Evolutionary conservation across 2,329 filamentous ascomycete species (phyloP), one percentile per base, ranked within the genome.

Genomic region (Bipolaris victoriae): DNA sequence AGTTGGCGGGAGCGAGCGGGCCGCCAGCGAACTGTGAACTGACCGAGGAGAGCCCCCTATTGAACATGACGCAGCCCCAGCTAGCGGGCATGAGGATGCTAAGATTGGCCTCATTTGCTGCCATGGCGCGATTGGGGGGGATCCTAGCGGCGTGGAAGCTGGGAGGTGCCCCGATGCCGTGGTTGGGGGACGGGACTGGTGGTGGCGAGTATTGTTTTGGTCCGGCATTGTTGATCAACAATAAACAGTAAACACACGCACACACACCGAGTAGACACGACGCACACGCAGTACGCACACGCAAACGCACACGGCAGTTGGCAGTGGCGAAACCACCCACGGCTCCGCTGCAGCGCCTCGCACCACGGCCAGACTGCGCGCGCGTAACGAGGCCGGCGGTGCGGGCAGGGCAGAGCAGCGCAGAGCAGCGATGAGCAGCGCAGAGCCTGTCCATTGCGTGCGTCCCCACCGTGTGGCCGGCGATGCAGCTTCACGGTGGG

Each of bases 51-150:
- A 52, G 45, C 55, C 66, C 63, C 65, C 62, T 58, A 58, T 64
- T 60, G 36, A 37, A 51, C 55, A 24, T 31, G 44, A 44, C 26
- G 49, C 46, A 33, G 53, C 29, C 29, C 29, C 41, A 48, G 22
- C 35, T 51, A 44, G 45, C 20, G 51, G 49, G 66, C 66, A 69
- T 69, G 57, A 66, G 52, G 60, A 49, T 40, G 53, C 45, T 64
- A 61, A 66, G 56, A 66, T 66, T 66, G 52, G 57, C 35, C 50
- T 62, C 57, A 66, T 64, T 66, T 64, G 61, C 60, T 49, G 41
- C 37, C 20, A 37, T 49, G 46, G 48, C 16, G 52, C 37, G 40
- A 31, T 57, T 61, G 52, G 63, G 54, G 49, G 61, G 55, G 52
- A 50, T 47, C 52, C 56, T 52, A 51, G 57, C 47, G 55, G 57